A percentile compares a stretch with the other conserved stretches of the same genome.
Conservation (phyloP, 495 filamentous ascomycete genomes). For the Podospora conica region DNA sequence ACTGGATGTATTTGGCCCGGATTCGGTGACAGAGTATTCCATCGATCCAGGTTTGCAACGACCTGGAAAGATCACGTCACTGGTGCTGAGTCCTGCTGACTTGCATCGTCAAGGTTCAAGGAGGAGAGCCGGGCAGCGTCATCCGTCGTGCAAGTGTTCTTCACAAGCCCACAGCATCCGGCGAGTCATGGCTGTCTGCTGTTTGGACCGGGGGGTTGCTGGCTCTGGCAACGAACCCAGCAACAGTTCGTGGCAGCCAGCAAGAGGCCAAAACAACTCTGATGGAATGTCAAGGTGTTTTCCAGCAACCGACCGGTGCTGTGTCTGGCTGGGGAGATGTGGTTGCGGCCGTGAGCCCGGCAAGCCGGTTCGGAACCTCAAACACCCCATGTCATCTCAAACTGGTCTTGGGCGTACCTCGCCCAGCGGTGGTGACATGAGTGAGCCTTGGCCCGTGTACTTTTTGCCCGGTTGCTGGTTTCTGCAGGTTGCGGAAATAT, state of each 20-base stretch:
- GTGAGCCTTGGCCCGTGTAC: background rate
- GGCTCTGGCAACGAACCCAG: background rate
- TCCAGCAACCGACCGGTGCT: background rate
- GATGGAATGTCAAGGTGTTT: background rate
- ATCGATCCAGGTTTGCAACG: background rate
- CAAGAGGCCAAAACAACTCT: background rate
- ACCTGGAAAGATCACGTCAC: background rate
- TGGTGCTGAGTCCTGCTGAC: too few relatives aligned
- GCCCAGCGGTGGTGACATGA: background rate
- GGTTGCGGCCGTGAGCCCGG: background rate
- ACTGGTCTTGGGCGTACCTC: background rate
- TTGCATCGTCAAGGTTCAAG: too few relatives aligned
- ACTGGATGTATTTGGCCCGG: background rate
- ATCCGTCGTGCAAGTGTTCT: background rate
- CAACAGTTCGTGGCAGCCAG: background rate
- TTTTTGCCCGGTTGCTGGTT: background rate
- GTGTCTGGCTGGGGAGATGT: background rate
- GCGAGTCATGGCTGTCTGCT: background rate
- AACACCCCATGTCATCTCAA: background rate
- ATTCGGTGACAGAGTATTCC: background rate
- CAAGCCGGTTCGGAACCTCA: background rate
- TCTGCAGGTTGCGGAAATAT: background rate
- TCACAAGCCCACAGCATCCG: background rate
- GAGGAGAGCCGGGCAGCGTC: background rate
- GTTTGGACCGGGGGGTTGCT: background rate